Percentiles rank a stretch among this genome's conserved stretches.
Evolutionary conservation across 1,284 basidiomycete species (phyloP).

Genomic region (Omphalotus olearius): DNA sequence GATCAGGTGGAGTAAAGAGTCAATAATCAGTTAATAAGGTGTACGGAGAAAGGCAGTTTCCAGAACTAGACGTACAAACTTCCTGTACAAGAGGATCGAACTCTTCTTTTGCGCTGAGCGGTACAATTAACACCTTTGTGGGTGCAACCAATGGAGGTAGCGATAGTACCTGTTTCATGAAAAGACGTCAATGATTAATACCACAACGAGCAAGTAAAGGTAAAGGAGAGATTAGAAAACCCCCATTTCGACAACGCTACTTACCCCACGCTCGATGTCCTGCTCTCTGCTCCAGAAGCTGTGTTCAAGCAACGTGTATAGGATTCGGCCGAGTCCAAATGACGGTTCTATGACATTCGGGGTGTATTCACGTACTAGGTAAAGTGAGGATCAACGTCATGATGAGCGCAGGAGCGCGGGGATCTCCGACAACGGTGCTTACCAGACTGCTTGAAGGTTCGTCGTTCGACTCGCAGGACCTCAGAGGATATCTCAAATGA

Average conservation of each 20-base stretch:
- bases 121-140: slow-evolving; percentile 27
- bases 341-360: slow-evolving; percentile 99
- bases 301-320: slow-evolving; percentile 94
- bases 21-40: background rate
- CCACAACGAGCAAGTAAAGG: slow-evolving; percentile 38
- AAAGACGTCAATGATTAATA: slow-evolving; percentile 77
- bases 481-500: slow-evolving; percentile 36
- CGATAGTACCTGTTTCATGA: slow-evolving; percentile 20
- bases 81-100: slow-evolving; percentile 85
- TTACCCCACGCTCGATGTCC: slow-evolving; percentile 82
- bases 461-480: slow-evolving; percentile 76
- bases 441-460: slow-evolving; percentile 90
- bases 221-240: no score
- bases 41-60: slow-evolving; percentile 15
- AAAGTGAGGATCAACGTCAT: slow-evolving; percentile 12
- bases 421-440: slow-evolving; percentile 26
- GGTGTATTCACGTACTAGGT: slow-evolving; percentile 85
- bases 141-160: slow-evolving; percentile 10
- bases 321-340: slow-evolving; percentile 95
- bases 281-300: slow-evolving; percentile 94
- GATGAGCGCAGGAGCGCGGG: slow-evolving; percentile 1
- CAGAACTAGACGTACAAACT: slow-evolving; percentile 80
- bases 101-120: slow-evolving; percentile 85
- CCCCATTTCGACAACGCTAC: slow-evolving; percentile 29
- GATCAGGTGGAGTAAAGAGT: background rate